Conservation (phyloP, 495 filamentous ascomycete species). For the Hypoxylon subgilvum region DNA sequence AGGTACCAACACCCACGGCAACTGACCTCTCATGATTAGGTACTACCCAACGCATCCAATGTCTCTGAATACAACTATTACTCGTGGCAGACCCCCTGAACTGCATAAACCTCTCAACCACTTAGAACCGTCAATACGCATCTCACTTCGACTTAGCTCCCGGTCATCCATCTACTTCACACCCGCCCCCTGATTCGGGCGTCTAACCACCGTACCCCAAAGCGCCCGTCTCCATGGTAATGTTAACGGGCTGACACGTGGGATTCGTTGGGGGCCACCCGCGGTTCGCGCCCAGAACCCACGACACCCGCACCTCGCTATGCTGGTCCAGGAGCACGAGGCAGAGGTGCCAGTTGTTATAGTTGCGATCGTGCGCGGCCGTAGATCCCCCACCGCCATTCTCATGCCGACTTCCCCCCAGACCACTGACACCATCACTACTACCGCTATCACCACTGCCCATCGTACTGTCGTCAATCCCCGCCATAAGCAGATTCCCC, state of each 20-base stretch:
- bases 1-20: no score
- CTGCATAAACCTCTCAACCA: no score
- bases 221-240: conserved; percentile 7
- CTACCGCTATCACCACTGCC: neutral
- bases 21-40: no score
- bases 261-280: conserved; percentile 21
- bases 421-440: neutral
- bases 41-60: no score
- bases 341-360: conserved; percentile 24
- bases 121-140: no score
- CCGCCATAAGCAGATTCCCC: conserved; percentile 8
- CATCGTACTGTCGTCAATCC: conserved; percentile 12
- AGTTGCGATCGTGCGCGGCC: neutral
- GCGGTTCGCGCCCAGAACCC: conserved; percentile 16
- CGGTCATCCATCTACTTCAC: neutral
- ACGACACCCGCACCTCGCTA: conserved; percentile 2
- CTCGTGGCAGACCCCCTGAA: no score
- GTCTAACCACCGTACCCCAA: conserved; percentile 16
- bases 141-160: no score
- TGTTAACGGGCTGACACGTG: conserved; percentile 16
- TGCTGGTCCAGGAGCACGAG: neutral
- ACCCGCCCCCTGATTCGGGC: neutral
- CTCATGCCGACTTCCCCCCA: neutral
- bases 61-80: no score
- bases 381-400: neutral